Evolutionary conservation across 1,284 basidiomycete genomes (phyloP), one percentile per base, ranked within the genome.

Genomic region (Rhizopogon parksii): DNA sequence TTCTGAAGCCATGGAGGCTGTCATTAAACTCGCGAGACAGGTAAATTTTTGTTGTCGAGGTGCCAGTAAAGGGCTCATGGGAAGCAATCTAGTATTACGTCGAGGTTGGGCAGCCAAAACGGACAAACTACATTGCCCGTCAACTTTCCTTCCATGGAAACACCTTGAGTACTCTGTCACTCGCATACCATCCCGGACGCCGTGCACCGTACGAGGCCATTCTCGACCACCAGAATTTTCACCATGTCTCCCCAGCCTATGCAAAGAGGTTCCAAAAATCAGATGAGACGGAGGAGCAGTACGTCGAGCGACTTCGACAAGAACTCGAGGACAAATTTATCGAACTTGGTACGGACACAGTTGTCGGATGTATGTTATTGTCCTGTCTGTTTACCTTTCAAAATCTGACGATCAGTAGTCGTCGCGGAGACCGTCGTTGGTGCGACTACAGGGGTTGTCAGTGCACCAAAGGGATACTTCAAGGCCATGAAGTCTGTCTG

Each of bases 401-500:
- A 27, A 24, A 51, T 49, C 58, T 47, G 58, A 52, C 24, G 46
- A n/a, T 37, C 39, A 30, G 7, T 49, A 90, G 91, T 92, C 56
- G 85, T 82, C 17, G 90, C 90, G 2, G 88, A 93, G 60, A 80
- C 83, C 3, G 91, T 91, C 3, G 85, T 90, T 2, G 91, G 91
- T 30, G 91, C 90, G 0, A 85, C 90, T 0, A 83, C 85, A 0
- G 91, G 91, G 25, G 83, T 78, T 17, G 72, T 88, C 3, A 66
- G 83, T 34, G 81, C 88, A 7, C 88, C 88, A 1, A 85, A 83
- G 59, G 88, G 87, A 2, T 90, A 91, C 60, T 85, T 90, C 61
- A 80, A 79, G 64, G 87, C 86, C 3, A 89, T 93, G 80, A 89
- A 88, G 60, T 80, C 80, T 6, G 86, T 94, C n/a, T 92, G 91